Evolutionary conservation across 495 filamentous ascomycete species (phyloP).

Genomic region (Podospora comata): DNA sequence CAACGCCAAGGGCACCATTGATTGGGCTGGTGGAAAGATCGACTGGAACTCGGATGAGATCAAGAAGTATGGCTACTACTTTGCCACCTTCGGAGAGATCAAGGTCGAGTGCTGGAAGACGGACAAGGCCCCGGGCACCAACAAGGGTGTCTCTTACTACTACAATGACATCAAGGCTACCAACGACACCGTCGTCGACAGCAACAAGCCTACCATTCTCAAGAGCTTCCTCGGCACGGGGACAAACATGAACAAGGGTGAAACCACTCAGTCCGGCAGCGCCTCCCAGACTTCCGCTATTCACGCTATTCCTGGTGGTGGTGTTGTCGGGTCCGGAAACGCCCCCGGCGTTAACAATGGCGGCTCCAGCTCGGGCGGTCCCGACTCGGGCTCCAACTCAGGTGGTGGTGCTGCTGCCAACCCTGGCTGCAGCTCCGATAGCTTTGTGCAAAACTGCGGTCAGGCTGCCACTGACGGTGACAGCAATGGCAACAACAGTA

Average conservation of each 20-base stretch:
- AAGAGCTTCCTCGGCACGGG: constrained; percentile 76
- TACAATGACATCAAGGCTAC: constrained; percentile 64
- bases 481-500: constrained; percentile 25
- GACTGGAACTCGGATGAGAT: constrained; percentile 84
- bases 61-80: constrained; percentile 83
- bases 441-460: constrained; percentile 30
- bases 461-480: neutral
- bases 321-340: constrained; percentile 26
- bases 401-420: constrained; percentile 15
- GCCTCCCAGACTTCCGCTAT: constrained; percentile 30
- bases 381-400: constrained; percentile 10
- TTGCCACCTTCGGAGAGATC: constrained; percentile 73
- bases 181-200: constrained; percentile 72
- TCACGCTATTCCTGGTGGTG: constrained; percentile 37
- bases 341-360: constrained; percentile 13
- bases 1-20: constrained; percentile 80
- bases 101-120: constrained; percentile 81
- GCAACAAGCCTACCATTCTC: constrained; percentile 72
- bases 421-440: neutral
- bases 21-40: constrained; percentile 87
- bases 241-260: constrained; percentile 60
- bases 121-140: constrained; percentile 54
- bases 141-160: constrained; percentile 66
- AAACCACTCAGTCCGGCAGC: constrained; percentile 27
- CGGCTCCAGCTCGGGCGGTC: constrained; percentile 16